phyloP scores from a whole-genome alignment of 169 alveolate species.

The Cryptosporidium tyzzeri region DNA sequence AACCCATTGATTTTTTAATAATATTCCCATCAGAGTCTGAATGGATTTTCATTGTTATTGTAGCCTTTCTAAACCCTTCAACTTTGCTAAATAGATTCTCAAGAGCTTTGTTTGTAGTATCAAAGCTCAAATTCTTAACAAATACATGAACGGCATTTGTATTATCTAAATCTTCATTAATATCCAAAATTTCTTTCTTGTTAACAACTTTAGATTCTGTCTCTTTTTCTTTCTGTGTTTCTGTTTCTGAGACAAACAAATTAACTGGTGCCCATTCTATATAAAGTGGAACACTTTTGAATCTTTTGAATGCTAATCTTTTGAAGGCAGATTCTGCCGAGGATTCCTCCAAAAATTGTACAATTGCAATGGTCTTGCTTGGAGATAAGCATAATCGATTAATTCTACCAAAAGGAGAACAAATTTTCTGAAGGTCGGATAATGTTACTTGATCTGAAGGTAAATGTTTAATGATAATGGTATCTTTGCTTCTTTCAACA shows the following conservation, averaged over 20 bases:
- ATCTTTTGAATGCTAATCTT: slow-evolving; percentile 87
- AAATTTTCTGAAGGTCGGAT: slow-evolving; percentile 84
- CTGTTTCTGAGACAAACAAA: slow-evolving; percentile 71
- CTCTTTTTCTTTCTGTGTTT: neutral
- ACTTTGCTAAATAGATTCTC: slow-evolving; percentile 81
- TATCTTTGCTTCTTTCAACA: slow-evolving; percentile 76
- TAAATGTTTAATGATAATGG: slow-evolving; percentile 80
- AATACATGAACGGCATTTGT: slow-evolving; percentile 82
- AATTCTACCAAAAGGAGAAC: slow-evolving; percentile 87
- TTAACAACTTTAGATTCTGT: neutral
- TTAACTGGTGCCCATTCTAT: slow-evolving; percentile 93
- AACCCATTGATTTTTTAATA: slow-evolving; percentile 87
- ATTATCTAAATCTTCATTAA: slow-evolving; percentile 64
- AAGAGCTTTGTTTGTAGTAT: slow-evolving; percentile 87
- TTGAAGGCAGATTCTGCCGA: slow-evolving; percentile 90
- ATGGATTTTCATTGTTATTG: slow-evolving; percentile 36
- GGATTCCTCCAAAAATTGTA: slow-evolving; percentile 85
- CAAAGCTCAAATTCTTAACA: slow-evolving; percentile 90
- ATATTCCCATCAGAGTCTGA: slow-evolving; percentile 56
- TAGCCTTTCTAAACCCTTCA: slow-evolving; percentile 78
- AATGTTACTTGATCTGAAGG: slow-evolving; percentile 77
- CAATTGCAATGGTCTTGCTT: slow-evolving; percentile 89
- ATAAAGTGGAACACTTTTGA: slow-evolving; percentile 88
- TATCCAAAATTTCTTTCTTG: slow-evolving; percentile 18
- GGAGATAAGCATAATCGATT: slow-evolving; percentile 89